phyloP scores from a whole-genome alignment of 169 alveolate genomes.

The Theileria equi region DNA sequence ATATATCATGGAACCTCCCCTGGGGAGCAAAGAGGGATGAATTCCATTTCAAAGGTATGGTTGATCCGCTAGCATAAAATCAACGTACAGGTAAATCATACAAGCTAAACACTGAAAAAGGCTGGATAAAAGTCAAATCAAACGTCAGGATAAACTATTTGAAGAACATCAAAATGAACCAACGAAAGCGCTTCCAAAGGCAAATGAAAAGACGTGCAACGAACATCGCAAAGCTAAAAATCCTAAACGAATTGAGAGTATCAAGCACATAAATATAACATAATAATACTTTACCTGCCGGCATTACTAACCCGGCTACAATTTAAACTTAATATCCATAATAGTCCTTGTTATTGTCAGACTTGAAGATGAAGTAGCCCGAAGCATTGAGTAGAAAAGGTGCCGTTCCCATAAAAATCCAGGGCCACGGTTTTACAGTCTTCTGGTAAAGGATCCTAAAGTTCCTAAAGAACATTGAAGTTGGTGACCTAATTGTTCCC shows the following conservation, averaged over 20 bases:
- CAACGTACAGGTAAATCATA: conserved; percentile 42
- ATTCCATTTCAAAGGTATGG: conserved; percentile 54
- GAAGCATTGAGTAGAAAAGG: conserved; percentile 47
- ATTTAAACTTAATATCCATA: not conserved
- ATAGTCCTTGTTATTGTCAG: not conserved
- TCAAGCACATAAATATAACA: not conserved
- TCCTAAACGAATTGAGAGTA: not conserved
- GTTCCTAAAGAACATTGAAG: conserved; percentile 18
- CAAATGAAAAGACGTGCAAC: conserved; percentile 18
- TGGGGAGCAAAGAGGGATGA: conserved; percentile 54
- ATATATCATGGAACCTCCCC: conserved; percentile 49
- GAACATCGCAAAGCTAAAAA: conserved; percentile 28
- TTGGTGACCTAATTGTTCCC: conserved; percentile 35
- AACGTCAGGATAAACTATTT: conserved; percentile 53
- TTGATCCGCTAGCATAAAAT: not conserved
- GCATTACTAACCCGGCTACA: not conserved
- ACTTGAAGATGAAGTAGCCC: conserved; percentile 58
- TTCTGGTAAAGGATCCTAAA: conserved; percentile 11
- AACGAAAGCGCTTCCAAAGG: conserved; percentile 33
- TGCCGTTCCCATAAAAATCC: conserved; percentile 36
- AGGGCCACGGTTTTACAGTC: conserved; percentile 48
- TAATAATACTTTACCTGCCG: not conserved
- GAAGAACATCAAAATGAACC: conserved; percentile 54
- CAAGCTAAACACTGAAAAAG: conserved; percentile 22
- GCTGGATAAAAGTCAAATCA: conserved; percentile 26